phyloP scores from a whole-genome alignment of 129 eudicot genomes.

The Escallonia rubra region DNA sequence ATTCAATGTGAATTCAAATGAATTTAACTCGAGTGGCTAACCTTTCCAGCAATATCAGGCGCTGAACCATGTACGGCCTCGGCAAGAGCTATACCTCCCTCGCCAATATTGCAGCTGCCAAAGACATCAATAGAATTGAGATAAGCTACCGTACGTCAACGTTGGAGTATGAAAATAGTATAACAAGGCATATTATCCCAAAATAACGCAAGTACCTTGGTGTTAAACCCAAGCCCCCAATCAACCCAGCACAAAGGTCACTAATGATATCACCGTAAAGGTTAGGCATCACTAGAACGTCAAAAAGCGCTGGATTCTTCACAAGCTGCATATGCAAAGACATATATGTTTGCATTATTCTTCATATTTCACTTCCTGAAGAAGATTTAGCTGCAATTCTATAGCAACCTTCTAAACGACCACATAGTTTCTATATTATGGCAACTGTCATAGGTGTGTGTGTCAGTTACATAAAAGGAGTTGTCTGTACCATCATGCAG shows the following conservation, averaged over 20 bases:
- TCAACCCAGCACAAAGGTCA: slow-evolving; percentile 97
- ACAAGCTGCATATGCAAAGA: slow-evolving; percentile 56
- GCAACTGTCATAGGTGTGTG: too few relatives aligned
- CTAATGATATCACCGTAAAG: slow-evolving; percentile 96
- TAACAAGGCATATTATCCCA: neutral
- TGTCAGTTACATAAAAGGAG: neutral
- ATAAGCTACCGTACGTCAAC: neutral
- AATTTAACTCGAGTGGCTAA: slow-evolving; percentile 21
- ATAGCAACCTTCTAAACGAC: neutral
- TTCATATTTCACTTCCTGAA: neutral
- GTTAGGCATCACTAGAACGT: slow-evolving; percentile 96
- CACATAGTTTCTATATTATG: neutral
- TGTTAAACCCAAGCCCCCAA: slow-evolving; percentile 96
- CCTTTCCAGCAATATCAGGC: slow-evolving; percentile 99
- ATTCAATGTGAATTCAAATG: neutral
- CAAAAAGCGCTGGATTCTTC: slow-evolving; percentile 97
- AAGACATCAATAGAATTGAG: slow-evolving; percentile 5
- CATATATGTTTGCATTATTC: neutral
- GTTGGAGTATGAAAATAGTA: neutral
- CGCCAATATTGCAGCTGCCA: slow-evolving; percentile 80
- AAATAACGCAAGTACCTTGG: slow-evolving; percentile 55
- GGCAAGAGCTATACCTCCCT: slow-evolving; percentile 98
- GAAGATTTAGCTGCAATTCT: neutral
- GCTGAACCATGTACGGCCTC: slow-evolving; percentile 99
- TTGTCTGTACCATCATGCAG: slow-evolving; percentile 80